These are phyloP conservation scores for Neckera pumila DNA, from an alignment of 225 moss, liverwort and hornwort genomes.

Conservation along the genomic window DNA sequence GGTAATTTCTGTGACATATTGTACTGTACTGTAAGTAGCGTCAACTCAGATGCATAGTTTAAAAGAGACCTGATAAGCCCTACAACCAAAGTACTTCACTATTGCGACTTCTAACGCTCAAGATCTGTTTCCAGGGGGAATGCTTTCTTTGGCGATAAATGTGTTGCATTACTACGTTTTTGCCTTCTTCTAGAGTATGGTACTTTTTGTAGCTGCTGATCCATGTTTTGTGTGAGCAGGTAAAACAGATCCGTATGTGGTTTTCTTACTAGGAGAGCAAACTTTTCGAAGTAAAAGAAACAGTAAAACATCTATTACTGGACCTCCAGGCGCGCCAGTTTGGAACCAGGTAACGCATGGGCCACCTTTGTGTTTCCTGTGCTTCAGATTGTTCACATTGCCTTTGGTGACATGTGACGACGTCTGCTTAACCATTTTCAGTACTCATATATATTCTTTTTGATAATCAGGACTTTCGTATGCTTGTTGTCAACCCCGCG, in stretches of 20 bases:
- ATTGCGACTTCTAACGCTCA: neutral
- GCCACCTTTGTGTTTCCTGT: neutral
- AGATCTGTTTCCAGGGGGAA: neutral
- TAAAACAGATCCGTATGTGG: conserved; percentile 87
- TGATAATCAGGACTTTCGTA: conserved; percentile 72
- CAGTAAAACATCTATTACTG: conserved; percentile 81
- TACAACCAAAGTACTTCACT: neutral
- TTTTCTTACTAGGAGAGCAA: conserved; percentile 84
- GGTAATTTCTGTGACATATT: conserved; percentile 14
- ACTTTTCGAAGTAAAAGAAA: conserved; percentile 84
- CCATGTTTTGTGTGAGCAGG: conserved; percentile 30
- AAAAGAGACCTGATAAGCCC: neutral
- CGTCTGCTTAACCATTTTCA: neutral
- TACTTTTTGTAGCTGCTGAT: neutral
- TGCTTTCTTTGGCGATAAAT: neutral
- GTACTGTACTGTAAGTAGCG: neutral
- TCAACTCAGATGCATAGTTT: neutral
- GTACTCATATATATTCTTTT: neutral
- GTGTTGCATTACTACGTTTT: neutral
- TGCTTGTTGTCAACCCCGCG: conserved; percentile 67
- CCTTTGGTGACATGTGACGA: neutral
- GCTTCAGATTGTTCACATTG: conserved; percentile 1
- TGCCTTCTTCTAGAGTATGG: neutral
- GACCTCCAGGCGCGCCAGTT: conserved; percentile 81
- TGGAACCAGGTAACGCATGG: conserved; percentile 64